phyloP scores from a whole-genome alignment of 768 basidiomycete species.

The Pholiota conissans region DNA sequence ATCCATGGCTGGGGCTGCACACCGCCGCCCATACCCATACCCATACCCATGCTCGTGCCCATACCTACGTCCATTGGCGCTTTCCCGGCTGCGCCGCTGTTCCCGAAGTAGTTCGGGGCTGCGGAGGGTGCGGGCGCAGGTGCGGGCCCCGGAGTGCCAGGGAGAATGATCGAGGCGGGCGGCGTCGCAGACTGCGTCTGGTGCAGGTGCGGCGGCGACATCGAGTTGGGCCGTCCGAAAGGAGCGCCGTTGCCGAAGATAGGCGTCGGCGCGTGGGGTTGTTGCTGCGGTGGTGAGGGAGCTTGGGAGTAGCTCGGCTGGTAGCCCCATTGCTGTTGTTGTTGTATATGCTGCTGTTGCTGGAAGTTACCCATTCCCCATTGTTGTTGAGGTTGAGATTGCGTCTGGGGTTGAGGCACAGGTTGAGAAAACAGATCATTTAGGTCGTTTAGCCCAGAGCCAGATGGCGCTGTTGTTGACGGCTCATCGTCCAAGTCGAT shows the following conservation, averaged over 20 bases:
- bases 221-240: conserved; percentile 5
- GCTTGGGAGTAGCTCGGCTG: conserved; percentile 3
- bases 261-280: conserved; percentile 26
- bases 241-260: conserved; percentile 21
- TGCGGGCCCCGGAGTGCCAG: conserved; percentile 28
- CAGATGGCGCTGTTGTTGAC: conserved; percentile 23
- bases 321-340: conserved; percentile 8
- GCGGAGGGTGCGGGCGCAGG: conserved; percentile 2
- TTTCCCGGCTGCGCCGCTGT: conserved; percentile 9
- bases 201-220: conserved; percentile 2
- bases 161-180: conserved; percentile 40
- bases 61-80: conserved; percentile 18
- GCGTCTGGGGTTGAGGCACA: conserved; percentile 5
- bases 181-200: conserved; percentile 27
- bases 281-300: conserved; percentile 9
- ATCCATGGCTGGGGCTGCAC: conserved; percentile 13
- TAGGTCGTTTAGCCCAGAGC: conserved; percentile 49
- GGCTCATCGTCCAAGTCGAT: conserved; percentile 75
- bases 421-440: conserved; percentile 50
- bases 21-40: neutral
- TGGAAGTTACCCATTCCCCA: conserved; percentile 3
- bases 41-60: conserved; percentile 17
- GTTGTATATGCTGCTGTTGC: conserved; percentile 5
- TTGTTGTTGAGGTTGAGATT: conserved; percentile 15
- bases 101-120: conserved; percentile 30